phyloP scores from a whole-genome alignment of 2,329 filamentous ascomycete genomes.

The Karstenula rhodostoma region DNA sequence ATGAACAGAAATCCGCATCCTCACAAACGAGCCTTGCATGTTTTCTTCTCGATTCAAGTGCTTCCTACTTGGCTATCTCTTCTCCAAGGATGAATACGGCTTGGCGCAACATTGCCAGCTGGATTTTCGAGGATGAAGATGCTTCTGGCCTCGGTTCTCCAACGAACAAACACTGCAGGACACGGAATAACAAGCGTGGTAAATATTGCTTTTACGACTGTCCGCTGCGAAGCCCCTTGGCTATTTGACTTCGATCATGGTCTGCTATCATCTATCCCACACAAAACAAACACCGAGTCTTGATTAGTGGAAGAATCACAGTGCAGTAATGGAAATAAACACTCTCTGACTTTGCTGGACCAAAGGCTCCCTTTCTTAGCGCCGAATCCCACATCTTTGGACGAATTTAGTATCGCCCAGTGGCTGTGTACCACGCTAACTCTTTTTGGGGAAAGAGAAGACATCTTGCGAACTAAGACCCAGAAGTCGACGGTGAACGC shows the following conservation, averaged over 20 bases:
- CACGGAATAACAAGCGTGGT: not conserved
- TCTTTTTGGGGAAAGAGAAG: not conserved
- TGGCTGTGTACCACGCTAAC: conserved; percentile 7
- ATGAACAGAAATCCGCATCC: conserved; percentile 1
- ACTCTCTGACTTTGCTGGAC: not conserved
- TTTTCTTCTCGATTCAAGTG: not conserved
- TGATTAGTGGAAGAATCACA: not conserved
- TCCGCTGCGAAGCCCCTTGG: not conserved
- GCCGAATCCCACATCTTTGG: not conserved
- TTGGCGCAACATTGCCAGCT: conserved; percentile 2
- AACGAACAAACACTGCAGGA: not conserved
- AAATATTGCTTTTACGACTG: not conserved
- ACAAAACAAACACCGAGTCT: not conserved
- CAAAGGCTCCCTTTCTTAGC: conserved; percentile 7
- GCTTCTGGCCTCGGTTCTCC: not conserved
- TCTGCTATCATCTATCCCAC: not conserved
- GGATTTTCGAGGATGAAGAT: not conserved
- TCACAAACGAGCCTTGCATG: not conserved
- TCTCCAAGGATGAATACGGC: not conserved
- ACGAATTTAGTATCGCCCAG: conserved; percentile 8
- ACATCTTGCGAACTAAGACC: not conserved
- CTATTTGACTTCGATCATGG: not conserved
- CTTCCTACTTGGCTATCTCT: not conserved
- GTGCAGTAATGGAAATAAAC: not conserved
- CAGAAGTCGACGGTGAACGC: not conserved